These are phyloP conservation scores for Suillus occidentalis DNA, from an alignment of 768 basidiomycete species.

Conservation along the genomic window DNA sequence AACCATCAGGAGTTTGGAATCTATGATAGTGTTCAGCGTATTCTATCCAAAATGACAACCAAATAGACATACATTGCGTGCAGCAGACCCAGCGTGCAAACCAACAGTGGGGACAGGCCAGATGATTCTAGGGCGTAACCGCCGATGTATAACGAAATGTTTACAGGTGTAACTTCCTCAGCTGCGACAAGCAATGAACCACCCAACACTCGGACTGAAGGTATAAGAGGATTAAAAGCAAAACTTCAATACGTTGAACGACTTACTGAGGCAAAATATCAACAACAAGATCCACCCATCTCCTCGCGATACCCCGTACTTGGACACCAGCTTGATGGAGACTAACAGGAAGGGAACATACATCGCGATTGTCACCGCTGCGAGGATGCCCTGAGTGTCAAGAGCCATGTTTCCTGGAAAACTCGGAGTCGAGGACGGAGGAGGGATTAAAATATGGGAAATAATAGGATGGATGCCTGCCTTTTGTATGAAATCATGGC, in stretches of 20 bases:
- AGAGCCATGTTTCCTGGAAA: conserved; percentile 31
- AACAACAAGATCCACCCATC: conserved; percentile 71
- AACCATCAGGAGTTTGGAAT: conserved; percentile 28
- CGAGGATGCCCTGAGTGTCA: conserved; percentile 48
- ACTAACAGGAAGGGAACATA: conserved; percentile 57
- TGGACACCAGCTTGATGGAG: conserved; percentile 44
- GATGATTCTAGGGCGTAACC: conserved; percentile 45
- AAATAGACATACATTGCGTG: conserved; percentile 33
- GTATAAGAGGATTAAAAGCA: conserved; percentile 8
- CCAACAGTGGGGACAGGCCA: conserved; percentile 40
- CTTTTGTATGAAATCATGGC: conserved; percentile 21
- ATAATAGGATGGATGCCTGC: not conserved
- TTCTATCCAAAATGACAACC: not conserved
- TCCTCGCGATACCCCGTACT: conserved; percentile 57
- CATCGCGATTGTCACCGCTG: conserved; percentile 57
- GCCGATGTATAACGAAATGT: conserved; percentile 48
- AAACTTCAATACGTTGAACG: not conserved
- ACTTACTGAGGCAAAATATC: conserved; percentile 57
- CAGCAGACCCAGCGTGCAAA: conserved; percentile 38
- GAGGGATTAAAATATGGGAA: conserved; percentile 4
- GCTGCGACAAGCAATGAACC: conserved; percentile 58
- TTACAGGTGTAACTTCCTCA: conserved; percentile 40
- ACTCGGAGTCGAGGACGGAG: not conserved
- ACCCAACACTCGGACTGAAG: conserved; percentile 55
- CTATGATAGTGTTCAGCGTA: conserved; percentile 20